Percentiles rank a stretch among this genome's conserved stretches.
Evolutionary conservation across 1,284 basidiomycete species (phyloP).

Genomic region (Hortiboletus rubellus): DNA sequence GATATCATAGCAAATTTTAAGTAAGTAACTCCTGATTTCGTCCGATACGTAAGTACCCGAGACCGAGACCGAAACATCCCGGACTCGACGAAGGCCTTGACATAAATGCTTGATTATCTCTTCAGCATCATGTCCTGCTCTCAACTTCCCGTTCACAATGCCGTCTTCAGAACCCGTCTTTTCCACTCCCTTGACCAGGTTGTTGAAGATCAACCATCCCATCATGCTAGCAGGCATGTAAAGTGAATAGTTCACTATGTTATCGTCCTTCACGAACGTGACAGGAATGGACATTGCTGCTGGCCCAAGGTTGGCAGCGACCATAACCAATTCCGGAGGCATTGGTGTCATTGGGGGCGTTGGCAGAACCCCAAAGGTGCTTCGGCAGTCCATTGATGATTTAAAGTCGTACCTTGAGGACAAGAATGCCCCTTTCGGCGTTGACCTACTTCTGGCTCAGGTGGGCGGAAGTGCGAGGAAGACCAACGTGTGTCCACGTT

Average conservation of each 20-base stretch:
- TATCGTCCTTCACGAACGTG: background rate
- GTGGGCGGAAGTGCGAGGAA: conserved; percentile 77
- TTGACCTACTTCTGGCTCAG: conserved; percentile 81
- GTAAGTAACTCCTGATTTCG: too few species aligned
- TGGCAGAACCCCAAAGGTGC: conserved; percentile 66
- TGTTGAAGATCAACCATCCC: conserved; percentile 82
- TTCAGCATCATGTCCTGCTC: background rate
- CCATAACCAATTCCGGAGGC: conserved; percentile 79
- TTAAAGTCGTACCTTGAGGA: conserved; percentile 70
- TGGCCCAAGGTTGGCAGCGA: conserved; percentile 74
- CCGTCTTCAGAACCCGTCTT: conserved; percentile 59
- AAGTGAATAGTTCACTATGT: background rate
- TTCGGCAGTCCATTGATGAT: conserved; percentile 62
- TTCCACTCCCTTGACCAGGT: conserved; percentile 60
- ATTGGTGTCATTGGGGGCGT: conserved; percentile 86
- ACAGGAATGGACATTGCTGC: conserved; percentile 84
- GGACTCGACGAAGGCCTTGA: too few species aligned
- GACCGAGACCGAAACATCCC: too few species aligned
- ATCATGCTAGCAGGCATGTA: conserved; percentile 67
- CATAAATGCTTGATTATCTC: background rate
- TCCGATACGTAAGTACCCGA: too few species aligned
- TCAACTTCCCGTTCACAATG: conserved; percentile 38
- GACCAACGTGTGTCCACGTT: conserved; percentile 59
- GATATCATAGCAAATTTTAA: too few species aligned
- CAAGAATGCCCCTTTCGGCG: conserved; percentile 76